Evolutionary conservation across 441 rosid genomes (phyloP).

Genomic region (Populus trichocarpa): DNA sequence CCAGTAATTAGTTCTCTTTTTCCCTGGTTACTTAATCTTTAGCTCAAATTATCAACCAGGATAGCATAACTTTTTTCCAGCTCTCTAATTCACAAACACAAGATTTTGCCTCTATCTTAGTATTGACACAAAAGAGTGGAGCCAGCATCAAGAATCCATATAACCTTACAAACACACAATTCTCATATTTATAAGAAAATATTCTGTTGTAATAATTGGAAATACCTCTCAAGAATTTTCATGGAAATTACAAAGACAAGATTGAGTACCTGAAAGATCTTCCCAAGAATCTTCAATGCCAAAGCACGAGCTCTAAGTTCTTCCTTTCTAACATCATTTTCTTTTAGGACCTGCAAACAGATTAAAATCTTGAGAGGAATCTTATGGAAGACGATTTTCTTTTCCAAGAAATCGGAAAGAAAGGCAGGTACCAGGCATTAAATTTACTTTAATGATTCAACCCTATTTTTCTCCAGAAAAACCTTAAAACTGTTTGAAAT

Average conservation of each 20-base stretch:
- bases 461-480: not conserved
- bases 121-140: too few relatives aligned
- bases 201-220: too few relatives aligned
- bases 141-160: too few relatives aligned
- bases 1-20: not conserved
- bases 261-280: conserved; percentile 61
- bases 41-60: too few relatives aligned
- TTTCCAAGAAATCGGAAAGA: not conserved
- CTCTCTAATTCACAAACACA: too few relatives aligned
- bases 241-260: not conserved
- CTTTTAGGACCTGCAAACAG: conserved; percentile 52
- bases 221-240: too few relatives aligned
- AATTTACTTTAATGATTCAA: not conserved
- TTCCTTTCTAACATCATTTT: conserved; percentile 57
- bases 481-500: not conserved
- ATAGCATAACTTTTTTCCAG: too few relatives aligned
- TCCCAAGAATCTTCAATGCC: conserved; percentile 76
- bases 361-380: not conserved
- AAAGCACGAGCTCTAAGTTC: conserved; percentile 67
- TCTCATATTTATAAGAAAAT: too few relatives aligned
- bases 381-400: not conserved
- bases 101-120: too few relatives aligned
- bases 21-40: too few relatives aligned
- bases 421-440: not conserved
- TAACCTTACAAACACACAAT: too few relatives aligned